Conservation (phyloP, 495 filamentous ascomycete genomes). For the Xylaria curta region DNA sequence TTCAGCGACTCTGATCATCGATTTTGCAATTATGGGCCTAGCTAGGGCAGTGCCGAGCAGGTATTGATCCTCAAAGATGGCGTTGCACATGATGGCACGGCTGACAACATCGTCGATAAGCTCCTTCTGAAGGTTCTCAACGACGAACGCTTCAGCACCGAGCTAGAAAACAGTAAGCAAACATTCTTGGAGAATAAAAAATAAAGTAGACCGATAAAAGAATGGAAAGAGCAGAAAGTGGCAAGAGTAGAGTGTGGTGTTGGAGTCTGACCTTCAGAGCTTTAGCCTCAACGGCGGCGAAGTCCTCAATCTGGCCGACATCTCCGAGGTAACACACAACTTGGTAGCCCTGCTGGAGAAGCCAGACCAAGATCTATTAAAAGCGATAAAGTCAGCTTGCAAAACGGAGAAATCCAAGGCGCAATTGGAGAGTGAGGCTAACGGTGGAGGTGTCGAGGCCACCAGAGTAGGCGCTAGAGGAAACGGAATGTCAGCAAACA, state of each 20-base stretch:
- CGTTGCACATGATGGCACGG: conserved; percentile 86
- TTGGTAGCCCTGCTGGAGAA: conserved; percentile 12
- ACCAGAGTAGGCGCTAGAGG: conserved; percentile 54
- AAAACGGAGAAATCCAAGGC: conserved; percentile 3
- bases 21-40: conserved; percentile 86
- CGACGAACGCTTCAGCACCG: conserved; percentile 67
- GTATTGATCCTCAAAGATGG: conserved; percentile 73
- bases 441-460: conserved; percentile 25
- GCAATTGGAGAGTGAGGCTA: conserved; percentile 6
- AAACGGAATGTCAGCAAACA: conserved; percentile 26
- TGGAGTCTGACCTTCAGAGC: conserved; percentile 12
- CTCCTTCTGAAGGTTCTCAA: conserved; percentile 72
- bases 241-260: conserved; percentile 7
- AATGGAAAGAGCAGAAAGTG: conserved; percentile 11
- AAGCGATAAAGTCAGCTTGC: conserved; percentile 10
- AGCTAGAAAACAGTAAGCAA: conserved; percentile 68
- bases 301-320: conserved; percentile 12
- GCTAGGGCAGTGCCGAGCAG: conserved; percentile 81
- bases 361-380: conserved; percentile 10
- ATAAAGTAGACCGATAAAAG: conserved; percentile 7
- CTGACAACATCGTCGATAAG: conserved; percentile 89
- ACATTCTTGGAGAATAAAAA: conserved; percentile 7
- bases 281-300: conserved; percentile 8
- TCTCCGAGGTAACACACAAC: conserved; percentile 12
- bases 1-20: conserved; percentile 19